Percentiles rank a stretch among this genome's conserved stretches.
These are phyloP conservation scores for Crithidia brevicula DNA, from an alignment of 208 protist genomes.

Conservation along the genomic window DNA sequence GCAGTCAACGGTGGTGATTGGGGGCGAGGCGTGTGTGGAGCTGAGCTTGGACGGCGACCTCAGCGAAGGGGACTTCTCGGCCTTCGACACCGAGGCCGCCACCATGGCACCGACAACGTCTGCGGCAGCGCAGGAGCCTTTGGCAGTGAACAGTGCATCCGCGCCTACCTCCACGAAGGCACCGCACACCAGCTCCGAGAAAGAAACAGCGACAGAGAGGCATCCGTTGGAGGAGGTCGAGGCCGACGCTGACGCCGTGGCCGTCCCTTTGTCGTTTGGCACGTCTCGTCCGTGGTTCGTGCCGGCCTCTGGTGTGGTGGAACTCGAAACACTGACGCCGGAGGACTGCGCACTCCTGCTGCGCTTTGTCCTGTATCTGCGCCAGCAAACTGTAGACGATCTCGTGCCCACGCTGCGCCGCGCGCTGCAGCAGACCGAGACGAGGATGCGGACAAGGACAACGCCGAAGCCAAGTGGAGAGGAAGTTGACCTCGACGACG, in stretches of 20 bases:
- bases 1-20: constrained; percentile 19
- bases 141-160: neutral
- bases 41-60: constrained; percentile 26
- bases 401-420: constrained; percentile 39
- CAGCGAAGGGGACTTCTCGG: constrained; percentile 12
- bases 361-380: constrained; percentile 65
- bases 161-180: neutral
- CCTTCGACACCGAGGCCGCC: constrained; percentile 29
- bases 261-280: constrained; percentile 15
- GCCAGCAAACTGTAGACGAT: constrained; percentile 46
- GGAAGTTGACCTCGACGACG: neutral
- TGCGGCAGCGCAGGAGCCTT: neutral
- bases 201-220: neutral
- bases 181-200: neutral
- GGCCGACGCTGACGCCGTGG: constrained; percentile 4
- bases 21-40: constrained; percentile 15
- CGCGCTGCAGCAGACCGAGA: constrained; percentile 29
- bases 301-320: constrained; percentile 52
- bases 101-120: neutral
- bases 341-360: constrained; percentile 55
- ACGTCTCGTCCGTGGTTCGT: constrained; percentile 61
- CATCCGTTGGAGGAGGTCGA: constrained; percentile 22
- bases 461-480: neutral
- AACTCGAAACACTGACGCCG: constrained; percentile 47
- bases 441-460: neutral